phyloP scores from a whole-genome alignment of 805 yeast genomes.

The Spathaspora sp. region DNA sequence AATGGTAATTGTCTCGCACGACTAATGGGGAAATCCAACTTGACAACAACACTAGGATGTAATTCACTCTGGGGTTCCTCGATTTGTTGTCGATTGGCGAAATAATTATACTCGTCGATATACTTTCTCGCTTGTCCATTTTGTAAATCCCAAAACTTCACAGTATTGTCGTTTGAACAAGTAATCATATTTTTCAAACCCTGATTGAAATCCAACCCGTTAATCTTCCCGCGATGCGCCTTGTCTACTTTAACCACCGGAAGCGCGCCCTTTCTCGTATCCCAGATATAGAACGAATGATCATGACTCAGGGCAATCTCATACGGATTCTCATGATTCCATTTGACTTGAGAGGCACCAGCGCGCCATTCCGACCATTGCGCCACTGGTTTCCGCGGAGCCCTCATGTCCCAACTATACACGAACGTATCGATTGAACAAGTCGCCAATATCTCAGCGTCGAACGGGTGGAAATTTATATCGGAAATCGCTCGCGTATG shows the following conservation, averaged over 20 bases:
- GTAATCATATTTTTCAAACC: slow-evolving; percentile 61
- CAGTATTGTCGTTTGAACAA: slow-evolving; percentile 81
- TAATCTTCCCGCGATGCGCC: slow-evolving; percentile 84
- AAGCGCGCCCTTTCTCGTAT: slow-evolving; percentile 71
- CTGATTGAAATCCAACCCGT: slow-evolving; percentile 82
- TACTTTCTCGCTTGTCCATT: slow-evolving; percentile 12
- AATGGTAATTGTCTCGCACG: slow-evolving; percentile 87
- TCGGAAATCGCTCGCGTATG: slow-evolving; percentile 95
- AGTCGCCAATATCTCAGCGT: slow-evolving; percentile 86
- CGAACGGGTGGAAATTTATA: slow-evolving; percentile 83
- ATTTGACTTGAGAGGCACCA: slow-evolving; percentile 91
- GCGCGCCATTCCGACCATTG: slow-evolving; percentile 94
- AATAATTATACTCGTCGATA: slow-evolving; percentile 16
- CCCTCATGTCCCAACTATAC: slow-evolving; percentile 86
- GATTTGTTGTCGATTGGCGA: slow-evolving; percentile 6
- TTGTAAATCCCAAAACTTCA: slow-evolving; percentile 74
- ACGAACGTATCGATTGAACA: slow-evolving; percentile 90
- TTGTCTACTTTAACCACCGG: slow-evolving; percentile 60
- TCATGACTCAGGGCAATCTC: slow-evolving; percentile 87
- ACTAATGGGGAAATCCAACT: slow-evolving; percentile 81
- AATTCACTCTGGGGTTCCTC: background rate
- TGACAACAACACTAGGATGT: slow-evolving; percentile 55
- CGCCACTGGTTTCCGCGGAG: slow-evolving; percentile 68
- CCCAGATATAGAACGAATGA: slow-evolving; percentile 81
- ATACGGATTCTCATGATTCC: slow-evolving; percentile 77